Evolutionary conservation across 352 stramenopile species (phyloP), one percentile per base, ranked within the genome.

Genomic region (Phytophthora citrophthora): DNA sequence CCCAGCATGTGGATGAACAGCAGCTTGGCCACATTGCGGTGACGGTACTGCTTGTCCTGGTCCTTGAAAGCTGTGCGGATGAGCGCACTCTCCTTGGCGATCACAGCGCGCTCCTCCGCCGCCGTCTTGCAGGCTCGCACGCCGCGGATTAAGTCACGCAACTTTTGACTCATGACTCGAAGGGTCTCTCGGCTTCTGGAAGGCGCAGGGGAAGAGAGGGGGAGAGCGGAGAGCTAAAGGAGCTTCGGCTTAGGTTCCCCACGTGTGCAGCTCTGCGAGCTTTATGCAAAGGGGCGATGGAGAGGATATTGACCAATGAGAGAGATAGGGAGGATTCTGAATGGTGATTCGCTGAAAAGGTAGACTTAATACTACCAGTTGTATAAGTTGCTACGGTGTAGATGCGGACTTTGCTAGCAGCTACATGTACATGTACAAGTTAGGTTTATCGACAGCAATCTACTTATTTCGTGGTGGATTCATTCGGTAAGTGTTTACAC

Each of bases 1-100:
- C 97, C 97, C 20, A 99, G 83, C 97, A 99, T 99, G 86, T 99
- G 98, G 80, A 99, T 99, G 76, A 99, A 99, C 4, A 99, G 83
- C 56, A 99, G 81, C 74, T 99, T 99, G 43, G 97, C 97, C 43
- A 99, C 97, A 76, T 99, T 99, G 41, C 97, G 94, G 77, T 99
- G 96, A 48, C 96, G 93, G 83, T 98, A 98, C 71, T 98, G 91
- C 72, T 91, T 97, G 76, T 97, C 91, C 60, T 98, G 90, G 56
- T 99, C 97, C 65, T 98, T 98, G 79, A 99, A 99, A 9, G 97
- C 97, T 20, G 97, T 99, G 64, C 98, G 94, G 74, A 99, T 99
- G 44, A 99, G 89, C 34, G 98, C 97, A 62, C 93, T 99, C 79
- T 99, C 97, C 77, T 99, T 99, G 34, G 96, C 95, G 68, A 99